phyloP scores from a whole-genome alignment of 1,284 basidiomycete species.

The Entoloma clypeatum region DNA sequence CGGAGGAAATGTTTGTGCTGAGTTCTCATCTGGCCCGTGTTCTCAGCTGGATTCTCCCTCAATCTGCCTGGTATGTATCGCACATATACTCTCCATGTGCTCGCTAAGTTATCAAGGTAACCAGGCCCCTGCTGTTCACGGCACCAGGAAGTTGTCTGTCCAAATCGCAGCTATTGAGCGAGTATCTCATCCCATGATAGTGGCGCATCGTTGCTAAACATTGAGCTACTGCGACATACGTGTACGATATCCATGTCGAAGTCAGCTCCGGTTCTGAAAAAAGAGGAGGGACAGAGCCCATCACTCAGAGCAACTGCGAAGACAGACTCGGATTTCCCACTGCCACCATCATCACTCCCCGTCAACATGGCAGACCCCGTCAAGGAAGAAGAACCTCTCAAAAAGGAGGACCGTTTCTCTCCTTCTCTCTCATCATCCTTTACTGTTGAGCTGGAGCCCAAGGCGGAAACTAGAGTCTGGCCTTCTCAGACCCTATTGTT shows the following conservation, averaged over 20 bases:
- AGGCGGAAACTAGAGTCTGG: conserved; percentile 20
- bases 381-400: conserved; percentile 27
- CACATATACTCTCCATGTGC: conserved; percentile 8
- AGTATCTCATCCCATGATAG: conserved; percentile 5
- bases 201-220: conserved; percentile 7
- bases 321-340: conserved; percentile 26
- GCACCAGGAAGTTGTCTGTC: conserved; percentile 6
- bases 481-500: conserved; percentile 34
- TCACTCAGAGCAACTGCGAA: conserved; percentile 20
- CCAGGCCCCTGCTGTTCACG: conserved; percentile 5
- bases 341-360: conserved; percentile 25
- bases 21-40: conserved; percentile 9
- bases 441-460: conserved; percentile 24
- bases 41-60: conserved; percentile 10
- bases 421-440: conserved; percentile 13
- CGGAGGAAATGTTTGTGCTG: conserved; percentile 10
- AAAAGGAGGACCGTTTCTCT: conserved; percentile 16
- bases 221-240: conserved; percentile 3
- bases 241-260: conserved; percentile 22
- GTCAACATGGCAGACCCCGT: conserved; percentile 14
- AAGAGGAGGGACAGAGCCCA: conserved; percentile 24
- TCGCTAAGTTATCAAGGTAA: conserved; percentile 9
- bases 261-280: conserved; percentile 19
- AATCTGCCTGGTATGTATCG: conserved; percentile 1
- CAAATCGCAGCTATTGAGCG: neutral